Evolutionary conservation across 805 yeast species (phyloP).

Genomic region (Citeromyces nyonsensis): DNA sequence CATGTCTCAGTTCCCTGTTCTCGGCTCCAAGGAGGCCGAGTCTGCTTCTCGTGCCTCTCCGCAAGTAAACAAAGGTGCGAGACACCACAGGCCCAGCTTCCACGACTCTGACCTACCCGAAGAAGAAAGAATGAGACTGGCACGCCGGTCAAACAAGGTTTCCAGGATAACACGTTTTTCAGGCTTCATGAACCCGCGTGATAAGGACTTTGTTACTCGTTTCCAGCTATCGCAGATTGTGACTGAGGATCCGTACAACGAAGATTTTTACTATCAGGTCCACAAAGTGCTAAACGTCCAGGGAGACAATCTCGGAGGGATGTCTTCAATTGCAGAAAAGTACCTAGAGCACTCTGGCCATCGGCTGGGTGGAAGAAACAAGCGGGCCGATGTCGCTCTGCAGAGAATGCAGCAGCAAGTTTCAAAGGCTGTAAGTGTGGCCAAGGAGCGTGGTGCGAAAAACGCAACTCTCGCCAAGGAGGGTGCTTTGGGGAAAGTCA

Average conservation of each 20-base stretch:
- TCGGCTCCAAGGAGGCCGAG: conserved; percentile 26
- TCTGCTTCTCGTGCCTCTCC: neutral
- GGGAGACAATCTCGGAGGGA: conserved; percentile 37
- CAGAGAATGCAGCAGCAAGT: conserved; percentile 98
- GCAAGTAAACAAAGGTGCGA: conserved; percentile 6
- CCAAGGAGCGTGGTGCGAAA: conserved; percentile 66
- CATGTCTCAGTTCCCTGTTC: conserved; percentile 37
- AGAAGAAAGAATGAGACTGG: conserved; percentile 56
- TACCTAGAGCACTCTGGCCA: conserved; percentile 86
- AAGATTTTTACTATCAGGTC: conserved; percentile 92
- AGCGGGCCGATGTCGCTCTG: conserved; percentile 77
- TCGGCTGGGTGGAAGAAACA: conserved; percentile 72
- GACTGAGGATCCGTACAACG: conserved; percentile 92
- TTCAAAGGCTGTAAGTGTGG: conserved; percentile 89
- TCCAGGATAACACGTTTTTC: conserved; percentile 65
- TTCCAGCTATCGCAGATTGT: conserved; percentile 92
- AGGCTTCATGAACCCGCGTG: conserved; percentile 94
- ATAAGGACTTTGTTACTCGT: conserved; percentile 88
- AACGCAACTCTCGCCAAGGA: conserved; percentile 44
- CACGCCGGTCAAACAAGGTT: conserved; percentile 60
- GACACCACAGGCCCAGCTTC: conserved; percentile 7
- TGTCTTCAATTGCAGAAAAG: conserved; percentile 82
- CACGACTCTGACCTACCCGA: conserved; percentile 29
- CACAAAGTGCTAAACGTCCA: conserved; percentile 54
- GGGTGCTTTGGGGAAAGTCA: conserved; percentile 83